Evolutionary conservation across 2,329 filamentous ascomycete species (phyloP).

Genomic region (Aspergillus transmontanensis): DNA sequence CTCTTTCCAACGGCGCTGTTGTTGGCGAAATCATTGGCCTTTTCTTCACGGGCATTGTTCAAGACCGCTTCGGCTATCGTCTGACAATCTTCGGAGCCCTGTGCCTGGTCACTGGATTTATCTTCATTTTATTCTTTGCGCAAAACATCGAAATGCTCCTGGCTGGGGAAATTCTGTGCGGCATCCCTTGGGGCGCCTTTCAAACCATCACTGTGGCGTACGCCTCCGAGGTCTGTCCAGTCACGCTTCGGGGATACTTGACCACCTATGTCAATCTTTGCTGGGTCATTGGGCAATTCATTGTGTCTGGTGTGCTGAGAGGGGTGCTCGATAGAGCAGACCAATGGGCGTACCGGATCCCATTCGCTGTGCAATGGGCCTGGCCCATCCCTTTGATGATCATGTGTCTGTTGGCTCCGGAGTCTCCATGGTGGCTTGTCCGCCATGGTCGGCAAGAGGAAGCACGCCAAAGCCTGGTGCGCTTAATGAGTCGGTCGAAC

Average conservation of each 20-base stretch:
- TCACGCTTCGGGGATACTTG: constrained; percentile 24
- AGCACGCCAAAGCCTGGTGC: constrained; percentile 20
- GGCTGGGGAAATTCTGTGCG: constrained; percentile 41
- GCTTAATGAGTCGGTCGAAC: too few species aligned
- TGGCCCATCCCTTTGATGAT: constrained; percentile 28
- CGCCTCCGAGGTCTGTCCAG: constrained; percentile 22
- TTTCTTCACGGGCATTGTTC: constrained; percentile 22
- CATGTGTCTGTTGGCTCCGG: constrained; percentile 30
- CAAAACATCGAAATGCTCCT: constrained; percentile 37
- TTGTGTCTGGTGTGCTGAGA: constrained; percentile 38
- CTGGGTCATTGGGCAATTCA: constrained; percentile 34
- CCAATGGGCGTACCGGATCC: constrained; percentile 42
- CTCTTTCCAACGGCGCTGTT: constrained; percentile 15
- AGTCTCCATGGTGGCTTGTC: constrained; percentile 44
- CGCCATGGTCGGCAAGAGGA: constrained; percentile 38
- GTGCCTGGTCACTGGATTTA: constrained; percentile 21
- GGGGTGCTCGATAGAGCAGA: constrained; percentile 31
- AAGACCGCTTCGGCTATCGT: constrained; percentile 31
- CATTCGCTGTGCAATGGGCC: constrained; percentile 39
- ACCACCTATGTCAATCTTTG: not conserved
- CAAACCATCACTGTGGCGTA: constrained; percentile 32
- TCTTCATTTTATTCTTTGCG: constrained; percentile 47
- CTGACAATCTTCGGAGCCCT: constrained; percentile 23
- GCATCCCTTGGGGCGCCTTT: constrained; percentile 44
- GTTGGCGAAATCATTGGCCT: constrained; percentile 22